Base-by-base conservation (phyloP, 257 asterid species). In the Plantago ovata region DNA sequence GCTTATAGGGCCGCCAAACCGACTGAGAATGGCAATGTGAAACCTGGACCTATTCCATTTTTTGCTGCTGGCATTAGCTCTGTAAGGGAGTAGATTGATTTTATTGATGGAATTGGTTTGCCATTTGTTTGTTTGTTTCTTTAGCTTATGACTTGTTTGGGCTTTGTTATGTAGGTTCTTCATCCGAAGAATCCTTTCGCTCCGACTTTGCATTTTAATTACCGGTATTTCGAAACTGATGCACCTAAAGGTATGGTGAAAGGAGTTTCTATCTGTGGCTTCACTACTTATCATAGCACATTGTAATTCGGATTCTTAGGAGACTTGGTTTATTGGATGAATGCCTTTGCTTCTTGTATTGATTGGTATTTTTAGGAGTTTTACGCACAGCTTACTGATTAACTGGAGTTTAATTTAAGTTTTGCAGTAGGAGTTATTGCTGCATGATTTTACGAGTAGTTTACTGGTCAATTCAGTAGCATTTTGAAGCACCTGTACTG, bases 31-130 rank as follows among this genome's bases (percentile, higher is more conserved):
- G 95, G 86, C 55, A n/a, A 79, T 57, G 61, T 71, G 56, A 84
- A 79, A 56, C 83, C 91, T 28, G 94, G 97, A 10, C 95, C 95
- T 1, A 71, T 93, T 47, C 97, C 98, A 6, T 93, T 93, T 50
- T 93, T 93, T 60, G 98, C 98, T 9, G 97, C 98, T 38, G 98
- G 98, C 24, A 86, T 93, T 67, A 93, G 98, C 87, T 88, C 98
- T 54, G 97, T 89, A 84, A 82, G 39, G 12, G 10, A 10, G 13
- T 3, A 2, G 12, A 4, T 3, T 8, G 12, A 4, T 7, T 15
- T 15, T 2, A 9, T 15, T 20, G 38, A 44, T 44, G 3, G 1
- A 9, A 44, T 12, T 44, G 18, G 14, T 3, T 12, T 19, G 13
- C 11, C 12, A n/a, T n/a, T 40, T 49, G 12, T 15, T 52, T 4